Evolutionary conservation across 805 yeast species (phyloP).

Genomic region (Metschnikowia gelsemii): DNA sequence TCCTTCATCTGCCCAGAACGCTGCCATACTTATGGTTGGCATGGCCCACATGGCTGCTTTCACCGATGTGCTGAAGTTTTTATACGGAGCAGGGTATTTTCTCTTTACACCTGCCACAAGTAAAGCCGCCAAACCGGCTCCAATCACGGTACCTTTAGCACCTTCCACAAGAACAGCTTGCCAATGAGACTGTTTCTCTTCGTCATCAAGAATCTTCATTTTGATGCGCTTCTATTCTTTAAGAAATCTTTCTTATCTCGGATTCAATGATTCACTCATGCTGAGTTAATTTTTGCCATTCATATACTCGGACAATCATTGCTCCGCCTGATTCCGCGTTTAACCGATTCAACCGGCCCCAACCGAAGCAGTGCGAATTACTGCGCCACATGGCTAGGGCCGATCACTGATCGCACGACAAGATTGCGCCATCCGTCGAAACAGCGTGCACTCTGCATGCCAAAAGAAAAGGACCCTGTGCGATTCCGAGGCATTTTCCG

Average conservation of each 20-base stretch:
- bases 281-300: too few relatives aligned
- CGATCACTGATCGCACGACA: too few relatives aligned
- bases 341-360: too few relatives aligned
- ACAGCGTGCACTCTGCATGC: too few relatives aligned
- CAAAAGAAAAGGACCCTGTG: too few relatives aligned
- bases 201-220: slow-evolving; percentile 68
- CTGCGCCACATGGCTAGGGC: too few relatives aligned
- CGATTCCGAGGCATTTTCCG: too few relatives aligned
- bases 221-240: slow-evolving; percentile 15
- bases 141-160: slow-evolving; percentile 55
- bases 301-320: too few relatives aligned
- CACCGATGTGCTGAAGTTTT: slow-evolving; percentile 34
- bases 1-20: slow-evolving; percentile 69
- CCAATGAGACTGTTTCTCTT: slow-evolving; percentile 66
- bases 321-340: too few relatives aligned
- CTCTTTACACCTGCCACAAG: slow-evolving; percentile 43
- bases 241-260: background rate
- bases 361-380: too few relatives aligned
- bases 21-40: slow-evolving; percentile 63
- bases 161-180: slow-evolving; percentile 61
- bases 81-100: slow-evolving; percentile 48
- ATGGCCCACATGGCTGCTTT: slow-evolving; percentile 64
- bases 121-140: slow-evolving; percentile 55
- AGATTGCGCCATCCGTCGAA: too few relatives aligned
- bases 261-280: too few relatives aligned